Conservation (phyloP, 108 stramenopile species). For the Fragilaria radians region DNA sequence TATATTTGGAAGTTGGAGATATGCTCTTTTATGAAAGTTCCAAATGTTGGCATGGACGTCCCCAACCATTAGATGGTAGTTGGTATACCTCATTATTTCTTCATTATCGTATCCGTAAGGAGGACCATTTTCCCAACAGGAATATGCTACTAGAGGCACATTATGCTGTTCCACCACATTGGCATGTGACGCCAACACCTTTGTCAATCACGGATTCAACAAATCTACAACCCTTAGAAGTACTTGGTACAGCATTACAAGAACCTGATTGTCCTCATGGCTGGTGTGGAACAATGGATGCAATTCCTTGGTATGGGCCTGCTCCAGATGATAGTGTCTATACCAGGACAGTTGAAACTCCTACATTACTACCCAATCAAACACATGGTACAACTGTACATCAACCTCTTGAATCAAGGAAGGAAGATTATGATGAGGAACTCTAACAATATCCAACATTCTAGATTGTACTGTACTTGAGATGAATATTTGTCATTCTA, state of each 20-base stretch:
- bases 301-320: slow-evolving; percentile 36
- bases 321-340: slow-evolving; percentile 12
- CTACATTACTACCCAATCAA: no score
- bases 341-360: neutral
- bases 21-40: slow-evolving; percentile 56
- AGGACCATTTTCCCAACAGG: neutral
- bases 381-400: no score
- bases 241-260: slow-evolving; percentile 28
- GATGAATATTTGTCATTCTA: no score
- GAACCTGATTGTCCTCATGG: slow-evolving; percentile 40
- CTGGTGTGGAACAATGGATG: slow-evolving; percentile 29
- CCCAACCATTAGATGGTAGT: slow-evolving; percentile 27
- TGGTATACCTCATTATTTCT: slow-evolving; percentile 44
- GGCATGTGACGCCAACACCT: no score
- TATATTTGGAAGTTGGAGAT: slow-evolving; percentile 49
- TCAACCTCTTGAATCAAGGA: no score
- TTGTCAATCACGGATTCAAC: no score
- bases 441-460: no score
- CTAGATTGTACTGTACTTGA: no score
- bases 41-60: slow-evolving; percentile 62
- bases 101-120: slow-evolving; percentile 29
- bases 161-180: slow-evolving; percentile 26
- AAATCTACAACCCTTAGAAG: no score
- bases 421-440: no score
- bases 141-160: slow-evolving; percentile 9